Evolutionary conservation across 371 early-diverging fungal genomes (phyloP), one percentile per base, ranked within the genome.

Genomic region (Mucor circinelloides): DNA sequence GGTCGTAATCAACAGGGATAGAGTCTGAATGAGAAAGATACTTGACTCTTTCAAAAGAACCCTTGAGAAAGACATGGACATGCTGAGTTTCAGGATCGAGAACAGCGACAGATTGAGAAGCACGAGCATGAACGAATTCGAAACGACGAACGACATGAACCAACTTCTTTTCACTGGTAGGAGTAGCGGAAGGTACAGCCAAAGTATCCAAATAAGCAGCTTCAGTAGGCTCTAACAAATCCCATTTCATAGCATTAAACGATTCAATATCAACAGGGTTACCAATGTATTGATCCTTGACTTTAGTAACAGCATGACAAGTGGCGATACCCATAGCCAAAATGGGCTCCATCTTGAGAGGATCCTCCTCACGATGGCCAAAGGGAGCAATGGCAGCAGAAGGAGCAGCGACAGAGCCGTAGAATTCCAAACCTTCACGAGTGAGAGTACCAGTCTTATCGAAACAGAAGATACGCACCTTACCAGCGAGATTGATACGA

Each of bases 401-500:
- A 19, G 63, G 60, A 12, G 66, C 66, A 15, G 68, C 27, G 46
- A 69, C 72, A 38, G 67, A 73, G 32, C 79, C 79, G 48, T 78
- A 78, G 62, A 93, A 87, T 66, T 93, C 91, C 31, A 95, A 78
- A 8, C 89, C 87, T 61, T 89, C 91, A 63, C 91, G 87, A 1
- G 94, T 94, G 17, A 93, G 69, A 6, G 94, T 94, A 63, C 87
- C 85, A 7, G 95, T 93, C 83, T 97, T 96, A 75, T 97, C 97
- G 70, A 95, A 97, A 70, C 93, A 93, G 58, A 93, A 92, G 34
- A 95, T 86, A 70, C 91, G 88, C 31, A 95, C 88, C 73, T 93
- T 94, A 34, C 96, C 97, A 8, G 94, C 92, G 71, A 88, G 81
- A 55, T 91, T 90, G 68, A 97, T 94, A 63, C 97, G 83, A 57